These are phyloP conservation scores for Metarhizium guizhouense DNA, from an alignment of 2,329 filamentous ascomycete genomes.

Conservation along the genomic window DNA sequence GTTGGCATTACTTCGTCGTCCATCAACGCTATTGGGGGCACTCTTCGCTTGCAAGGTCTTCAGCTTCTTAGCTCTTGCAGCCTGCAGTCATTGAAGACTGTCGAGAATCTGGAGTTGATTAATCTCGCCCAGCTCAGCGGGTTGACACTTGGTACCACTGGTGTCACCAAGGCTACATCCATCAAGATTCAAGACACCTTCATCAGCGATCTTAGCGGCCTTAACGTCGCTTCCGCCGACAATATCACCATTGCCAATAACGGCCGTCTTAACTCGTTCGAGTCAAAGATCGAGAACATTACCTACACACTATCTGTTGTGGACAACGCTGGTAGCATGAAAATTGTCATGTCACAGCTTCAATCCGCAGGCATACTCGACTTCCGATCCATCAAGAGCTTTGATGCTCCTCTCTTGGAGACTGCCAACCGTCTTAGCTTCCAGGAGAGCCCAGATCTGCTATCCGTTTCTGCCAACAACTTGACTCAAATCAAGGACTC, in stretches of 20 bases:
- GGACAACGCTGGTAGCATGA: conserved; percentile 68
- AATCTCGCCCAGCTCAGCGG: conserved; percentile 55
- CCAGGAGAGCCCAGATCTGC: conserved; percentile 65
- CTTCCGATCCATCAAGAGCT: conserved; percentile 66
- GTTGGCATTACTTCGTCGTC: conserved; percentile 51
- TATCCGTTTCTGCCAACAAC: conserved; percentile 51
- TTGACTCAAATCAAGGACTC: conserved; percentile 50
- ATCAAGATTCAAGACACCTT: conserved; percentile 81
- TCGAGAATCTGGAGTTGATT: conserved; percentile 61
- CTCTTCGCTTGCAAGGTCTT: conserved; percentile 61
- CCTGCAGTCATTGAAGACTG: conserved; percentile 55
- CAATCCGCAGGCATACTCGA: conserved; percentile 40
- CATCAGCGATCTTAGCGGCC: conserved; percentile 67
- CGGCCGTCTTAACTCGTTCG: conserved; percentile 64
- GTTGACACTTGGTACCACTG: conserved; percentile 39
- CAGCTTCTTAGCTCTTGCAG: conserved; percentile 59
- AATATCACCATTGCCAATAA: conserved; percentile 87
- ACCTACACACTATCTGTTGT: conserved; percentile 62
- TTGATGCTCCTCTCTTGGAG: conserved; percentile 65
- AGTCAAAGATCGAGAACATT: conserved; percentile 70
- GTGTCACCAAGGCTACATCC: conserved; percentile 56
- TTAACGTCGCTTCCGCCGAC: conserved; percentile 66
- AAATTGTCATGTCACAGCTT: conserved; percentile 69
- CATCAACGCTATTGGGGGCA: conserved; percentile 57
- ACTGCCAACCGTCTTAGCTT: conserved; percentile 67